A percentile compares a stretch with the other conserved stretches of the same genome.
phyloP scores from a whole-genome alignment of 2,329 filamentous ascomycete genomes.

The Aspergillus awamori region DNA sequence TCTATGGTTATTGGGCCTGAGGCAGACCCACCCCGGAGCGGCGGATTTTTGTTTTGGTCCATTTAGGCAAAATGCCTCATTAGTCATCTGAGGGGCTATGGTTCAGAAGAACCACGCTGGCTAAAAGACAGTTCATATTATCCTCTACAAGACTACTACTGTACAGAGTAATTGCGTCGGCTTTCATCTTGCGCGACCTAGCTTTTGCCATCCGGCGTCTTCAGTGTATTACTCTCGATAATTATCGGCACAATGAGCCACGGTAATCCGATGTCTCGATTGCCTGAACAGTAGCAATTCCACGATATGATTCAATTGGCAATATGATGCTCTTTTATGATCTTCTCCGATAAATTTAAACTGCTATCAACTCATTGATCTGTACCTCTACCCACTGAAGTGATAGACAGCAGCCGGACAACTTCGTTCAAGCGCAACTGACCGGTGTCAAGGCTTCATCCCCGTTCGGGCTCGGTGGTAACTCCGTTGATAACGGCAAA shows the following conservation, averaged over 20 bases:
- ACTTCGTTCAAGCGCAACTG: not conserved
- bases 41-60: not conserved
- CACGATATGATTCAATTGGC: not conserved
- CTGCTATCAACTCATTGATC: not conserved
- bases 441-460: not conserved
- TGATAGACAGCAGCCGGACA: not conserved
- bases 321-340: not conserved
- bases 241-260: not conserved
- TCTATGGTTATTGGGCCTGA: not conserved
- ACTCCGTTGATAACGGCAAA: not conserved
- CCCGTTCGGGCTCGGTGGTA: not conserved
- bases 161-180: not conserved
- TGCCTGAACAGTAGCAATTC: not conserved
- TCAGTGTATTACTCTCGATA: not conserved
- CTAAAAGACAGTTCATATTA: not conserved
- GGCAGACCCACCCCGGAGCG: not conserved
- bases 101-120: not conserved
- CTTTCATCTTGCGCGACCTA: not conserved
- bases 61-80: conserved; percentile 15
- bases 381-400: not conserved
- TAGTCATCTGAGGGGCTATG: not conserved
- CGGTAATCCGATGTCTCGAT: not conserved
- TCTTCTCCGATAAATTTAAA: not conserved
- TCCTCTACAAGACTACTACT: too few relatives aligned
- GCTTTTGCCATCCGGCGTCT: not conserved